phyloP scores from a whole-genome alignment of 768 basidiomycete species.

The Solioccasus polychromus region DNA sequence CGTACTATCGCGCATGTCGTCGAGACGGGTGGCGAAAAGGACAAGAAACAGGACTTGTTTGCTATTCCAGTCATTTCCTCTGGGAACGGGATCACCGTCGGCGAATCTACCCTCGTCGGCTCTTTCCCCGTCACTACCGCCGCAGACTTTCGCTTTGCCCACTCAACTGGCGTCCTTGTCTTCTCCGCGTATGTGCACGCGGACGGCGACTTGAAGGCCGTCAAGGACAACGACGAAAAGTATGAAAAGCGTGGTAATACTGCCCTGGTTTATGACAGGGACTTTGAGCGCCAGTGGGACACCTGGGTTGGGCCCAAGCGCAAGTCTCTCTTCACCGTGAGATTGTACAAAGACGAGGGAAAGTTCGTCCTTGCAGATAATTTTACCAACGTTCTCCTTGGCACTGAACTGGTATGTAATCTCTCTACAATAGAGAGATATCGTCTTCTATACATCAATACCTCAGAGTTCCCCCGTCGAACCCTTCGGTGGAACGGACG shows the following conservation, averaged over 20 bases:
- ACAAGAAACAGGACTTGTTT: constrained; percentile 54
- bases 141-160: constrained; percentile 67
- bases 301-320: constrained; percentile 73
- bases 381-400: constrained; percentile 60
- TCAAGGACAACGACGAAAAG: constrained; percentile 64
- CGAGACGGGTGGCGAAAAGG: constrained; percentile 44
- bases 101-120: constrained; percentile 48
- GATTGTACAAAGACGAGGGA: constrained; percentile 43
- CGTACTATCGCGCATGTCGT: constrained; percentile 71
- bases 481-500: constrained; percentile 81
- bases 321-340: constrained; percentile 68
- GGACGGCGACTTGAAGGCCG: constrained; percentile 69
- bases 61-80: constrained; percentile 52
- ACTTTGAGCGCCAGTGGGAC: constrained; percentile 78
- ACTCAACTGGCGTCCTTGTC: constrained; percentile 58
- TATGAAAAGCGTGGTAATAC: constrained; percentile 72
- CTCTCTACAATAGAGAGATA: background rate
- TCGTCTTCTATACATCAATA: background rate
- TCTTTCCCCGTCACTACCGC: constrained; percentile 66
- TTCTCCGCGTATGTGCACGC: constrained; percentile 84
- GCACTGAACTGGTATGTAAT: constrained; percentile 62
- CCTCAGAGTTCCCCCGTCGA: constrained; percentile 70
- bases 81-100: constrained; percentile 31
- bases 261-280: constrained; percentile 67
- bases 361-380: constrained; percentile 53